phyloP scores from a whole-genome alignment of 2,329 filamentous ascomycete species.

The Exophiala phaeomuriformis region DNA sequence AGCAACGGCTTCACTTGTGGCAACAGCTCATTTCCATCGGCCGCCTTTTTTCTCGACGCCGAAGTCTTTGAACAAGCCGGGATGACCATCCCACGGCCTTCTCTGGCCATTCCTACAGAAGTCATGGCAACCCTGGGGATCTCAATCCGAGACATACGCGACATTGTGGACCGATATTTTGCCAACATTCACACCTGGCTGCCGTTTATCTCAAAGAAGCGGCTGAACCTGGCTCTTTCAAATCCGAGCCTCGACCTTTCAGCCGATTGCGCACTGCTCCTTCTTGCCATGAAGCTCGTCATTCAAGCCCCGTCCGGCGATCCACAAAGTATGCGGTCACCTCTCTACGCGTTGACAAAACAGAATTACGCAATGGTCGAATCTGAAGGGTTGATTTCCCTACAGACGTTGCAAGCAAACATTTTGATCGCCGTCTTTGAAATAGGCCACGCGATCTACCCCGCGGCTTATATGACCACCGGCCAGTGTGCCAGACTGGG shows the following conservation, averaged over 20 bases:
- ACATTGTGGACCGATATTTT: slow-evolving; percentile 25
- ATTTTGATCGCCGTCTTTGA: slow-evolving; percentile 33
- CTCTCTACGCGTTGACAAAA: slow-evolving; percentile 29
- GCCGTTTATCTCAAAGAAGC: slow-evolving; percentile 26
- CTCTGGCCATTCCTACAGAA: slow-evolving; percentile 15
- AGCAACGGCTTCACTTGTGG: not conserved
- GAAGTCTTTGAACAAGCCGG: slow-evolving; percentile 19
- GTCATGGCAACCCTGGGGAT: slow-evolving; percentile 21
- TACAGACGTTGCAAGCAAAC: slow-evolving; percentile 29
- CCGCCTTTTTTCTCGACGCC: slow-evolving; percentile 25
- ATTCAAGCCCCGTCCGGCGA: slow-evolving; percentile 16
- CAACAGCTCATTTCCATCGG: slow-evolving; percentile 18
- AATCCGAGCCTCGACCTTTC: slow-evolving; percentile 24
- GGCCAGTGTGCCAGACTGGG: slow-evolving; percentile 26
- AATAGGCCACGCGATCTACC: slow-evolving; percentile 34
- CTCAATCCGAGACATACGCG: slow-evolving; percentile 23
- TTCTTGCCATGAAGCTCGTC: slow-evolving; percentile 30
- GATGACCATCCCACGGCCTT: slow-evolving; percentile 14
- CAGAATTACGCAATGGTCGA: slow-evolving; percentile 28
- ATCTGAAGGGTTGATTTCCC: slow-evolving; percentile 26
- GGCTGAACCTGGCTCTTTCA: slow-evolving; percentile 19
- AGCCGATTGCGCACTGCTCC: slow-evolving; percentile 28
- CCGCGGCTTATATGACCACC: slow-evolving; percentile 31
- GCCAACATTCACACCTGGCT: slow-evolving; percentile 27
- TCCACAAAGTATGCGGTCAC: slow-evolving; percentile 10